Base-by-base conservation (phyloP, 345 rosid genomes). In the Noccaea bulbosa region DNA sequence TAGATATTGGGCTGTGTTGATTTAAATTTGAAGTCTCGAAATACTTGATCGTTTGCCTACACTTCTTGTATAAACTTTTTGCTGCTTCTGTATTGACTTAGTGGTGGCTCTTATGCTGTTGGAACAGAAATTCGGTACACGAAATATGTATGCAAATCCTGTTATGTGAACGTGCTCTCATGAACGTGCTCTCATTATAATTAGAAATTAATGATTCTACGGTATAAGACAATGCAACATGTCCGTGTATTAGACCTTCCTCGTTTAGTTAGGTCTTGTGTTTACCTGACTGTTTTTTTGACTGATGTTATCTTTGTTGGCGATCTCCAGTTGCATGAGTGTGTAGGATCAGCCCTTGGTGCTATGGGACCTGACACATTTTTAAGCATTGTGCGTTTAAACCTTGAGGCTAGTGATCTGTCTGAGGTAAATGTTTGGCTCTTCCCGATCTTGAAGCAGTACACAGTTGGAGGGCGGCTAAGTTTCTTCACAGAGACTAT, bases 361-460 rank as follows among this genome's bases (percentile, higher is more conserved):
- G 95, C 99, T 62, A 82, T 94, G 91, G 98, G 99, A 41, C 93
- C 96, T 45, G 97, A 91, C 76, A 81, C 87, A 57, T 87, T 94
- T 80, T 78, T 89, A 59, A 78, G 80, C 63, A 64, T 86, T 78
- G 77, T 94, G 34, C 89, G 90, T 52, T 87, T 94, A 73, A 88
- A 87, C 57, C 74, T 94, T 65, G 95, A 89, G 78, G 87, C 85
- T 61, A 77, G 79, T 72, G 91, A 91, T 81, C 83, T 88, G 46
- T 86, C 96, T 69, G 83, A 89, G 74, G 90, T 87, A 60, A 94
- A 94, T 56, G 89, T 87, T 49, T 91, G 97, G 96, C 93, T 94
- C 65, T 87, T 94, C 74, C 99, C 97, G 44, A 86, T 91, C 73
- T 70, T 94, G 79, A 94, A 91, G 92, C 96, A 89, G 81, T 80